A percentile compares a stretch with the other conserved stretches of the same genome.
Evolutionary conservation across 352 stramenopile genomes (phyloP).

Genomic region (Halophytophthora polymorphica): DNA sequence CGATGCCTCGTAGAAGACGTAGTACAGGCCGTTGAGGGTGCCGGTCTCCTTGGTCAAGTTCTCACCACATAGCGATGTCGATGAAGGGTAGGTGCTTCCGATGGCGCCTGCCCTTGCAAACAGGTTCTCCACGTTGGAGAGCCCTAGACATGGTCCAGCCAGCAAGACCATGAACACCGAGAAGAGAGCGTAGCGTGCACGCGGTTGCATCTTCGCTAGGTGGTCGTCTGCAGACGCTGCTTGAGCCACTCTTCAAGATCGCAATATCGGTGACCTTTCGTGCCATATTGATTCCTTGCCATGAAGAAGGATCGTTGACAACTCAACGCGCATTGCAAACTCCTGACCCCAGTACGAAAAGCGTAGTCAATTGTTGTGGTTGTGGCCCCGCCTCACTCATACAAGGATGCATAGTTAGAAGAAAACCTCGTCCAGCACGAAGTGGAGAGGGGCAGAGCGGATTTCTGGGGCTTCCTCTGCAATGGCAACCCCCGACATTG

Average conservation of each 20-base stretch:
- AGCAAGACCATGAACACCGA: slow-evolving; percentile 4
- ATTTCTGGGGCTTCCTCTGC: slow-evolving; percentile 8
- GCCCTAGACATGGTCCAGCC: neutral
- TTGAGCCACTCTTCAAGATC: too few species aligned
- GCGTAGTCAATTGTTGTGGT: neutral
- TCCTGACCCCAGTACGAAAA: neutral
- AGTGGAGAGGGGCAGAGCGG: slow-evolving; percentile 10
- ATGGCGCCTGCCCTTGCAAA: slow-evolving; percentile 31
- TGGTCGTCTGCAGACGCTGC: neutral
- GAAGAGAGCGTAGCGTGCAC: slow-evolving; percentile 12
- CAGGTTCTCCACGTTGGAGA: slow-evolving; percentile 6
- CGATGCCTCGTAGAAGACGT: slow-evolving; percentile 65
- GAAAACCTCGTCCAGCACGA: slow-evolving; percentile 34
- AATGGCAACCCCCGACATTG: neutral
- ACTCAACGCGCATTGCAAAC: too few species aligned
- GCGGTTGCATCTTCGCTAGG: slow-evolving; percentile 12
- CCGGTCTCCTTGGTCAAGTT: slow-evolving; percentile 52
- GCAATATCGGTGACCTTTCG: slow-evolving; percentile 9
- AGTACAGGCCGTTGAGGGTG: slow-evolving; percentile 64
- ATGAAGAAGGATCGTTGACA: too few species aligned
- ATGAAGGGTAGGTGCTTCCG: slow-evolving; percentile 10
- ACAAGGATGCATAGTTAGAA: slow-evolving; percentile 18
- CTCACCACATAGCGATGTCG: slow-evolving; percentile 60
- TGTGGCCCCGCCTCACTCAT: slow-evolving; percentile 1
- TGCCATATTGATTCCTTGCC: neutral